Conservation (phyloP, 1,284 basidiomycete species). For the Puccinia novopanici region DNA sequence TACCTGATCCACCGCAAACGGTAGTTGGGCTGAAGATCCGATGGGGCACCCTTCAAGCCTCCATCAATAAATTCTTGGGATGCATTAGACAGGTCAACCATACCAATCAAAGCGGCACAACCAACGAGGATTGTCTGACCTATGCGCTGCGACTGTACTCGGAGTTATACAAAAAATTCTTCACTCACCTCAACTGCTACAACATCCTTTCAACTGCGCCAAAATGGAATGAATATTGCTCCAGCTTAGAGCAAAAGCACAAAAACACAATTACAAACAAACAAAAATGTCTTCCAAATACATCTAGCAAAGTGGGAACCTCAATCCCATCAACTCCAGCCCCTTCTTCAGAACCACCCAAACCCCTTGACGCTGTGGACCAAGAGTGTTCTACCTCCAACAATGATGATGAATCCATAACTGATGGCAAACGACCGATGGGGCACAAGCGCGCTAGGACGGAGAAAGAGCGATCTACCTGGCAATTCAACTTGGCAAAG, state of each 20-base stretch:
- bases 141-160: not conserved
- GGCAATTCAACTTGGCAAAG: not conserved
- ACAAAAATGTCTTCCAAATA: not conserved
- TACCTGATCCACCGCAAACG: not conserved
- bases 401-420: no score
- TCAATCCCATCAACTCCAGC: no score
- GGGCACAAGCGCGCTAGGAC: not conserved
- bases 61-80: constrained; percentile 23
- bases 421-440: no score
- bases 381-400: no score
- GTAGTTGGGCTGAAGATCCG: not conserved
- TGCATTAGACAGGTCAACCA: not conserved
- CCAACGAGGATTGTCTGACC: not conserved
- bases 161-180: not conserved
- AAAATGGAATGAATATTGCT: not conserved
- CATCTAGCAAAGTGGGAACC: no score
- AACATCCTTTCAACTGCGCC: not conserved
- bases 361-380: no score
- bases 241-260: not conserved
- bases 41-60: not conserved
- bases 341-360: no score
- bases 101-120: not conserved
- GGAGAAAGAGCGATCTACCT: not conserved
- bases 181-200: not conserved
- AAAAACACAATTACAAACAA: not conserved